Evolutionary conservation across 2,329 filamentous ascomycete species (phyloP), one percentile per base, ranked within the genome.

Genomic region (Fusarium multiceps): DNA sequence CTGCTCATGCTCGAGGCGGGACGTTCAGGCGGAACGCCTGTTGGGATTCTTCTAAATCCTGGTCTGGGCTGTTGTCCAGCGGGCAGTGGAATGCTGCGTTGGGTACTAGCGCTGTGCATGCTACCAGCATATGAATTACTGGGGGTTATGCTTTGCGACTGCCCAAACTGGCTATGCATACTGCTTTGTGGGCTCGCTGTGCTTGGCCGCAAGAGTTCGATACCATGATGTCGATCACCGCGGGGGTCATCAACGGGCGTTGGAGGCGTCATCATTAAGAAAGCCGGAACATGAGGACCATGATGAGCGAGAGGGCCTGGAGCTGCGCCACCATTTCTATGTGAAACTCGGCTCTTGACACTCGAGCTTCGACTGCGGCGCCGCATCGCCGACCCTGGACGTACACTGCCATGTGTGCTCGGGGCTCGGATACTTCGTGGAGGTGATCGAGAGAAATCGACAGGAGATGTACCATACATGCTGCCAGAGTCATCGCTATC

Each of bases 391-490:
- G 82, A 82, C 1, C 81, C 81, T 1, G 77, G 78, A 2, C 82
- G 82, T 51, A 85, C 83, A 54, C 82, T 85, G 34, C 83, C 84
- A 55, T 84, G 83, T 16, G 84, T 82, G 62, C 80, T 82, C 58
- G 79, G 80, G 30, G 83, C 82, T 32, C 82, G 82, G 48, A 87
- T 78, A 4, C 86, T 88, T 45, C 83, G 81, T 4, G 87, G 87
- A 16, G 87, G 87, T 12, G 87, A 88, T 48, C 87, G 84, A 18
- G 87, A 89, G 72, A 85, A 89, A 76, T 89, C 87, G 2, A 88
- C 80, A 3, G 85, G 83, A 27, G 85, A 86, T 18, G 81, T 81
- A 32, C 84, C 85, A 72, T 85, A 86, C 20, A 87, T 59, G 63
- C 86, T 88, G 4, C 34, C 34, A 12, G 85, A 87, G 75, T 89